Evolutionary conservation across 2,329 filamentous ascomycete genomes (phyloP).

Genomic region (Zasmidium cellare): DNA sequence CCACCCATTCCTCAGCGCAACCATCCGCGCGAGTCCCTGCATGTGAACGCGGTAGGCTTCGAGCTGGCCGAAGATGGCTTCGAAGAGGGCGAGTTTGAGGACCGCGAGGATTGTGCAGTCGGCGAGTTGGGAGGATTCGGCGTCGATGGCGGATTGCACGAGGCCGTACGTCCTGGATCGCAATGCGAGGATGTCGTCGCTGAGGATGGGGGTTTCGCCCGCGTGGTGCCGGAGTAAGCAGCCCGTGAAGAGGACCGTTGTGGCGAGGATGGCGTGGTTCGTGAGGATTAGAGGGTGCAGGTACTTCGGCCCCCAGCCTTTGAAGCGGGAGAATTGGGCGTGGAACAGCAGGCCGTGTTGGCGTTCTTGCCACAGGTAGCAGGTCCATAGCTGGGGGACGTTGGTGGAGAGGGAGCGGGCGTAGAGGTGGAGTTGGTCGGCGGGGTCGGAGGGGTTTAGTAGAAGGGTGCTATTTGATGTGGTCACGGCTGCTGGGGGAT

Average conservation of each 20-base stretch:
- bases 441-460: neutral
- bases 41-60: neutral
- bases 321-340: neutral
- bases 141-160: neutral
- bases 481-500: no score
- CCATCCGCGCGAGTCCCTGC: neutral
- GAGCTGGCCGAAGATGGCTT: neutral
- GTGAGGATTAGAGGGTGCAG: neutral
- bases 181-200: neutral
- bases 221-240: neutral
- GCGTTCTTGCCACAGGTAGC: conserved; percentile 1
- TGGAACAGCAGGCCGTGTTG: conserved; percentile 4
- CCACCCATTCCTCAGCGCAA: neutral
- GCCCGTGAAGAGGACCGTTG: conserved; percentile 6
- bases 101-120: conserved; percentile 1
- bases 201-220: neutral
- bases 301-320: neutral
- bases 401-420: neutral
- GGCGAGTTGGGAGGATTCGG: neutral
- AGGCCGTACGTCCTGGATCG: neutral
- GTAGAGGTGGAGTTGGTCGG: neutral
- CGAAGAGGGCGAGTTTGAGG: neutral
- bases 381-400: neutral
- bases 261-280: conserved; percentile 2
- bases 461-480: neutral